A percentile compares a stretch with the other conserved stretches of the same genome.
phyloP scores from a whole-genome alignment of 805 yeast species.

The Debaryomyces tyrocola region DNA sequence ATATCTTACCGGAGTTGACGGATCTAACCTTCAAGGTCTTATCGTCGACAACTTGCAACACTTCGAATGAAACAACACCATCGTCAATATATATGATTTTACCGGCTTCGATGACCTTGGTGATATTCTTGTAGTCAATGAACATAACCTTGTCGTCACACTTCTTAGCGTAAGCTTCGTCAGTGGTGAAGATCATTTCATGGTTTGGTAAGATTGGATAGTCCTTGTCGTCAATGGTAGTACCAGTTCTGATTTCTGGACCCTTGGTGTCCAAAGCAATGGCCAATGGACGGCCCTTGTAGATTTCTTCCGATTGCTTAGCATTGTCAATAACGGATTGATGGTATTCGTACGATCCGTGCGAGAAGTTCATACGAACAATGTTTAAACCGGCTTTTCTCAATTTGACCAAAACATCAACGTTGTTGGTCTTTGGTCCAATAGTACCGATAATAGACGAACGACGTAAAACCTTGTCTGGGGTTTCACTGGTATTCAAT shows the following conservation, averaged over 20 bases:
- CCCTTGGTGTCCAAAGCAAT: constrained; percentile 99
- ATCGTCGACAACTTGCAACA: constrained; percentile 76
- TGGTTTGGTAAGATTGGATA: constrained; percentile 82
- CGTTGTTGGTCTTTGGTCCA: constrained; percentile 96
- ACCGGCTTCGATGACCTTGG: constrained; percentile 88
- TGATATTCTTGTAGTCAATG: constrained; percentile 93
- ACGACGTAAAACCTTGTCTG: constrained; percentile 82
- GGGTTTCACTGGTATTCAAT: constrained; percentile 70
- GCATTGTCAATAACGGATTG: constrained; percentile 96
- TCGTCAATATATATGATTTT: constrained; percentile 93
- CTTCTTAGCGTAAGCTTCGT: constrained; percentile 67
- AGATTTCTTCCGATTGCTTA: constrained; percentile 86
- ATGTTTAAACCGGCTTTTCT: constrained; percentile 98
- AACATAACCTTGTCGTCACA: constrained; percentile 83
- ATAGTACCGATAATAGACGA: constrained; percentile 97
- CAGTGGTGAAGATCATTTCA: constrained; percentile 92
- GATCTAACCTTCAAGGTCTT: constrained; percentile 83
- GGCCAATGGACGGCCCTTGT: constrained; percentile 95
- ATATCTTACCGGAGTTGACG: constrained; percentile 92
- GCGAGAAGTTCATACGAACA: constrained; percentile 98
- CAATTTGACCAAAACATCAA: constrained; percentile 77
- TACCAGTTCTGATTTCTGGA: constrained; percentile 99
- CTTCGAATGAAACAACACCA: constrained; percentile 96
- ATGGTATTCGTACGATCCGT: constrained; percentile 97
- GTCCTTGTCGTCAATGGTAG: constrained; percentile 77